Evolutionary conservation across 2,329 filamentous ascomycete species (phyloP), one percentile per base, ranked within the genome.

Genomic region (Zopfia rhizophila): DNA sequence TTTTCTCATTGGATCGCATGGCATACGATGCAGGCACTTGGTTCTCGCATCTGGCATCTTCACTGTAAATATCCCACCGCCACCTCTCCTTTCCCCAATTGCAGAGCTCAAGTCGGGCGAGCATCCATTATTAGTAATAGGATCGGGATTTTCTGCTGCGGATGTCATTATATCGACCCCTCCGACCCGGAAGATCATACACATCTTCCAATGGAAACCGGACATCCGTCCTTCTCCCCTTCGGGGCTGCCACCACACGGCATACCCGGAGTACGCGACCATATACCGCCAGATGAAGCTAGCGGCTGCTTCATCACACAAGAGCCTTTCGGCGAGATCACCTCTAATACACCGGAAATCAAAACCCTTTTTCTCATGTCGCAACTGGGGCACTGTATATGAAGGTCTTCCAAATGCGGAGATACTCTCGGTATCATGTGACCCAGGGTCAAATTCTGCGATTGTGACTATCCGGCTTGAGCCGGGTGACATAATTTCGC

Each of bases 81-180:
- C 77, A 7, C 72, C 75, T 2, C 58, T 79, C 7, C 71, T 84
- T 3, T 62, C 72, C 12, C 79, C 81, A 1, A 55, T 85, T 6
- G 53, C 75, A 35, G 47, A 54, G 29, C 65, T 55, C 41, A 55
- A 45, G 45, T 48, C 43, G 13, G 12, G 36, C 1, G 40, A 65
- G 2, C 55, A 65, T 3, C 79, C 82, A 0, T 59, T 84, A 2
- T 72, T 86, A 3, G 78, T 85, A 5, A 73, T 86, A 36, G 83
- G 83, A 5, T 85, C 82, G 7, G 83, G 83, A 1, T 86, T 85
- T 63, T 83, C 82, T 3, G 83, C 83, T 2, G 83, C 83, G 18
- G 83, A 86, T 66, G 72, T 80, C 3, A 84, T 85, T 37, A 79
- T 84, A 27, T 83, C 81, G 5, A 73, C 78, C 14, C 70, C 76